Percentiles rank a stretch among this genome's conserved stretches.
Conservation (phyloP, 2,329 filamentous ascomycete genomes). For the Cladosporium sp. region DNA sequence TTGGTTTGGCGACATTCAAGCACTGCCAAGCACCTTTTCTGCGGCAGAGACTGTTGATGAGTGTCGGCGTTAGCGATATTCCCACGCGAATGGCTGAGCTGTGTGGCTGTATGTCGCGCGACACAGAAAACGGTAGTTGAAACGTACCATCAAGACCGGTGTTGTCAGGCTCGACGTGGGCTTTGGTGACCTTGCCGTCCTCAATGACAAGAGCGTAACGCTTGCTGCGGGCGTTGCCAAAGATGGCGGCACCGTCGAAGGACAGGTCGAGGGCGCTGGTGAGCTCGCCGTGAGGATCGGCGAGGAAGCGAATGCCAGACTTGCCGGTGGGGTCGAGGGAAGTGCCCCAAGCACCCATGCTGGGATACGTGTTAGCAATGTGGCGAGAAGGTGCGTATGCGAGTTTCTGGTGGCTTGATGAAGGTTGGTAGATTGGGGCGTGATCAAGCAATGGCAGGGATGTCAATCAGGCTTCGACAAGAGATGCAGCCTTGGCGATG, state of each 20-base stretch:
- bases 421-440: neutral
- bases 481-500: neutral
- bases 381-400: neutral
- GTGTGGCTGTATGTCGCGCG: neutral
- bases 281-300: slow-evolving; percentile 74
- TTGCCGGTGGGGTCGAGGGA: slow-evolving; percentile 69
- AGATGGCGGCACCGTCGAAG: slow-evolving; percentile 75
- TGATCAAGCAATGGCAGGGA: neutral
- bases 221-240: slow-evolving; percentile 80
- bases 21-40: slow-evolving; percentile 11
- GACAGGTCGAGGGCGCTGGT: slow-evolving; percentile 77
- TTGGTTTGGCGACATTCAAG: neutral
- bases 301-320: slow-evolving; percentile 82
- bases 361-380: slow-evolving; percentile 29
- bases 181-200: slow-evolving; percentile 76
- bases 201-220: slow-evolving; percentile 80
- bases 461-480: neutral
- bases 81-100: neutral
- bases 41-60: slow-evolving; percentile 6
- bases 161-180: slow-evolving; percentile 83
- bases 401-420: neutral
- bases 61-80: neutral
- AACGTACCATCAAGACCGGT: slow-evolving; percentile 70
- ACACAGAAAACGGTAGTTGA: neutral
- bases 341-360: slow-evolving; percentile 82